Evolutionary conservation across 345 rosid genomes (phyloP).

Genomic region (Citrus cavaleriei): DNA sequence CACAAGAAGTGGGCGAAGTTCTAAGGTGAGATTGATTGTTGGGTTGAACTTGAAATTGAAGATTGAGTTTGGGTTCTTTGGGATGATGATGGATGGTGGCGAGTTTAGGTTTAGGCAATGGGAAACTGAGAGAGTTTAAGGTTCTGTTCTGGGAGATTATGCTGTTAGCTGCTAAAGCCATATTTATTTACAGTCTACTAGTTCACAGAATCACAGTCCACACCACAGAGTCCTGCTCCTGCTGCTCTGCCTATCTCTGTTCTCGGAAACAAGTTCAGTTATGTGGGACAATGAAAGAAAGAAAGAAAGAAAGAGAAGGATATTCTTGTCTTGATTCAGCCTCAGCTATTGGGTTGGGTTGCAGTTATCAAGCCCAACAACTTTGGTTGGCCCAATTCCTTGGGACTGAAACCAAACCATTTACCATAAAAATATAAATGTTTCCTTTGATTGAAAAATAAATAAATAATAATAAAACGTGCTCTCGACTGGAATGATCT

Average conservation of each 20-base stretch:
- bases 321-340: not conserved
- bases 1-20: slow-evolving; percentile 11
- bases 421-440: not conserved
- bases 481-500: too few relatives aligned
- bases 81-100: slow-evolving; percentile 3
- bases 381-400: too few relatives aligned
- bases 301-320: not conserved
- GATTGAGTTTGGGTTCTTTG: not conserved
- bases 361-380: not conserved
- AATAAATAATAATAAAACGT: too few relatives aligned
- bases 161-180: slow-evolving; percentile 35
- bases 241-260: not conserved
- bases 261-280: not conserved
- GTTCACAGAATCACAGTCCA: not conserved
- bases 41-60: slow-evolving; percentile 8
- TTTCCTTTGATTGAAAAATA: too few relatives aligned
- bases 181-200: slow-evolving; percentile 8
- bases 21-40: not conserved
- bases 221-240: too few relatives aligned
- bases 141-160: slow-evolving; percentile 24
- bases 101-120: slow-evolving; percentile 27
- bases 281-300: not conserved
- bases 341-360: not conserved
- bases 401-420: not conserved
- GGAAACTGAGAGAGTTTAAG: slow-evolving; percentile 13